Base-by-base conservation (phyloP, 192 early-diverging fungal species). In the Rhizoclosmatium sp. region DNA sequence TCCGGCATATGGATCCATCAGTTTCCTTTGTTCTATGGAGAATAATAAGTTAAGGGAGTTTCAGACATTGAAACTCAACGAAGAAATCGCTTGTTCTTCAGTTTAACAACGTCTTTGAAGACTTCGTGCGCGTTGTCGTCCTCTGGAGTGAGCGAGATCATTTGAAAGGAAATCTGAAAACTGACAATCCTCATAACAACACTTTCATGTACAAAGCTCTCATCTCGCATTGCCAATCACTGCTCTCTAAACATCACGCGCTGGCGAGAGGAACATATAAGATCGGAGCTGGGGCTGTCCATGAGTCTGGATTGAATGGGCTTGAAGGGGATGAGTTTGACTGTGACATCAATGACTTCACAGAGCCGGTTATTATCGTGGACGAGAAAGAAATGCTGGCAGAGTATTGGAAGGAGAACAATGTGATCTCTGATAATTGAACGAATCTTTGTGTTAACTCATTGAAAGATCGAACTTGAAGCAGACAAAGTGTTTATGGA, bases 351-450 rank as follows among this genome's bases (percentile, higher is more conserved):
- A 21, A 54, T 4, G 75, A 76, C 39, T 65, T 76, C 7, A 48
- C 78, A 5, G 78, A 82, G 73, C 56, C 78, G 14, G 16, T 72
- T 19, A 60, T 85, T 21, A 81, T 84, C 19, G 71, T 78, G 21
- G 64, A 78, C 12, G 86, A 87, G 70, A 81, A 82, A n/a, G 82
- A 80, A 2, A 69, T 87, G 39, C 65, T 87, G 66, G 49, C 64
- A n/a, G 51, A 54, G 3, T 87, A 84, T 48, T 81, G 69, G 46
- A 68, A 39, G 12, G 79, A 83, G 45, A 58, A 85, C 45, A 69
- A 64, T 54, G 49, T 3, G 60, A 21, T 19, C 39, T 62, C 21
- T 40, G 0, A 19, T 23, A 21, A 62, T 40, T 19, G 39, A 19
- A 56, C 54, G 54, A 56, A 9, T 9, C 19, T 56, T 56, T 56